phyloP scores from a whole-genome alignment of 495 filamentous ascomycete species.

The Cudoniella acicularis region DNA sequence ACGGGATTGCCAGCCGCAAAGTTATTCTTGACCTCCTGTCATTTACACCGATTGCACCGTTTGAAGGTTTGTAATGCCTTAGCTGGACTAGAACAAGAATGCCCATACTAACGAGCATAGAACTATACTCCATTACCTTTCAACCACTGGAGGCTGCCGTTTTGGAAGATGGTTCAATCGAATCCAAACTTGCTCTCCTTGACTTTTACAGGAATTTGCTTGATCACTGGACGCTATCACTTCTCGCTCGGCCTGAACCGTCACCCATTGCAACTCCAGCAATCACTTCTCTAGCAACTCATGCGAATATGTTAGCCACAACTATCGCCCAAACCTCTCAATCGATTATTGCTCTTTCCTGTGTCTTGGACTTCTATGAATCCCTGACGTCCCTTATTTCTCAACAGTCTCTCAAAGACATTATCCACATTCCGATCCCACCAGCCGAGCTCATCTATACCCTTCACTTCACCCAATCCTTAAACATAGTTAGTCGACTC shows the following conservation, averaged over 20 bases:
- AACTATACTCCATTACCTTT: conserved; percentile 47
- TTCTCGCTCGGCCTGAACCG: conserved; percentile 31
- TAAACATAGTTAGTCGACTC: conserved; percentile 64
- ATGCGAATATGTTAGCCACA: conserved; percentile 60
- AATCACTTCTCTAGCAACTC: conserved; percentile 46
- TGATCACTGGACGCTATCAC: conserved; percentile 57
- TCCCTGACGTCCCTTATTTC: conserved; percentile 52
- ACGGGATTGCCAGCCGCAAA: conserved; percentile 57
- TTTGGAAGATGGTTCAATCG: conserved; percentile 42
- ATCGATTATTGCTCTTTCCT: conserved; percentile 36
- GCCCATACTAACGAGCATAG: conserved; percentile 32
- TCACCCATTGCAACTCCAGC: conserved; percentile 26
- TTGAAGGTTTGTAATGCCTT: conserved; percentile 40
- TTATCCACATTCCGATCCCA: conserved; percentile 62
- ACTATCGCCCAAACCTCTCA: conserved; percentile 49
- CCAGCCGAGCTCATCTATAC: conserved; percentile 66
- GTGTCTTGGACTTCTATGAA: conserved; percentile 71
- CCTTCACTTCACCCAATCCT: conserved; percentile 59
- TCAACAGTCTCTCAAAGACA: conserved; percentile 41
- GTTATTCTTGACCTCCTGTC: conserved; percentile 62
- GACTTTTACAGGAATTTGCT: conserved; percentile 70
- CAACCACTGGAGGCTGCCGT: conserved; percentile 55
- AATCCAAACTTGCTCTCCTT: conserved; percentile 54
- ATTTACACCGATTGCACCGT: conserved; percentile 57
- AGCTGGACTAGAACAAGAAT: conserved; percentile 9